Base-by-base conservation (phyloP, 2,329 filamentous ascomycete genomes). In the Cryphonectria carpinicola region DNA sequence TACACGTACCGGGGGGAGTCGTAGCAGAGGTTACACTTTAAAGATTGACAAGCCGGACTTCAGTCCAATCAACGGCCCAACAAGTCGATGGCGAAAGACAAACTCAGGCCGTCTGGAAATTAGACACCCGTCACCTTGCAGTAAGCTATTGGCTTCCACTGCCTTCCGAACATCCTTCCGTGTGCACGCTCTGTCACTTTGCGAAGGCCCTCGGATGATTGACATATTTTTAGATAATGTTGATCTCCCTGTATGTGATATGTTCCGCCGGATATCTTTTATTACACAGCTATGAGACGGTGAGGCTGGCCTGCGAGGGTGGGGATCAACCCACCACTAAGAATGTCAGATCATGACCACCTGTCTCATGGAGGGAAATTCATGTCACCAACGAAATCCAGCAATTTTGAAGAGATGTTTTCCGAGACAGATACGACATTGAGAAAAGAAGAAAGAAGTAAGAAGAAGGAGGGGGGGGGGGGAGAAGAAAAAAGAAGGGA, bases 1-100 rank as follows among this genome's bases (percentile, higher is more conserved):
- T 72, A 67, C 54, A 72, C 65, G 63, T 39, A 43, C 68, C 68
- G 68, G 71, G 68, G 71, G 65, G 66, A 67, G 60, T 46, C 60
- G 67, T 63, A 52, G 61, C 28, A 72, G 35, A 71, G 66, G 71
- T 72, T 72, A 68, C 71, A 71, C 68, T 32, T 65, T 58, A 52
- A 63, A 70, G 49, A 68, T 70, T 68, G 67, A 52, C 41, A 25
- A 37, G 61, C 70, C 19, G 43, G 46, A 35, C 63, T 22, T 17
- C 61, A 70, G 63, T 52, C 62, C 64, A 70, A 68, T 68, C 66
- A 70, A 52, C 46, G 43, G 37, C 41, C 49, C 46, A 28, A 54
- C 60, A 43, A 64, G 54, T 49, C 54, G 61, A 61, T 54, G 66
- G 71, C 66, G 49, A 46, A 61, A 68, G 66, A 65, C 63, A 66